A percentile compares a stretch with the other conserved stretches of the same genome.
These are phyloP conservation scores for Beauveria sp. DNA, from an alignment of 2,329 filamentous ascomycete genomes.

Conservation along the genomic window DNA sequence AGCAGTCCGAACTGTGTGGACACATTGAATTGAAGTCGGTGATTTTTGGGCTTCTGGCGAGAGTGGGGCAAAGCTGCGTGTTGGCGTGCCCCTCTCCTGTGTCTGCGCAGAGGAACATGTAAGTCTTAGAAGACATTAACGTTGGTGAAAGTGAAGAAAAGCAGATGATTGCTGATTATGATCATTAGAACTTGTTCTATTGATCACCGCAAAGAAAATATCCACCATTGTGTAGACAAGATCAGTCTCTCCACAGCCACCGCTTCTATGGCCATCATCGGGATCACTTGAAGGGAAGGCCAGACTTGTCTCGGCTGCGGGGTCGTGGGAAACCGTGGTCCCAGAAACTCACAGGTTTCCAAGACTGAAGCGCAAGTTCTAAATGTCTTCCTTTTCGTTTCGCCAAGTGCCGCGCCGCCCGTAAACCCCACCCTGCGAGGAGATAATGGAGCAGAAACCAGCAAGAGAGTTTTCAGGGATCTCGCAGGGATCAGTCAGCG, in stretches of 20 bases:
- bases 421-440: too few species aligned
- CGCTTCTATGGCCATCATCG: too few species aligned
- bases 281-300: too few species aligned
- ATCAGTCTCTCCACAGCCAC: too few species aligned
- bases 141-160: too few species aligned
- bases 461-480: neutral
- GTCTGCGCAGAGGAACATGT: neutral
- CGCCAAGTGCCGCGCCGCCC: neutral
- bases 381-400: neutral
- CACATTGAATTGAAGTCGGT: conserved; percentile 7
- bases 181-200: too few species aligned
- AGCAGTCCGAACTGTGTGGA: neutral
- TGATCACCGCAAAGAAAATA: too few species aligned
- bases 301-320: too few species aligned
- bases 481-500: neutral
- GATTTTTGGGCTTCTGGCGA: conserved; percentile 5
- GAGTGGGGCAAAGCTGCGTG: neutral
- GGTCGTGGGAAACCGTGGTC: too few species aligned
- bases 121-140: too few species aligned
- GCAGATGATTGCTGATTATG: too few species aligned
- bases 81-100: neutral
- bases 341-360: neutral
- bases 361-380: neutral
- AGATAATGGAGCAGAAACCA: neutral
- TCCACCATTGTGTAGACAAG: too few species aligned